Base-by-base conservation (phyloP, 371 early-diverging fungal genomes). In the Actinomortierella wolfii region DNA sequence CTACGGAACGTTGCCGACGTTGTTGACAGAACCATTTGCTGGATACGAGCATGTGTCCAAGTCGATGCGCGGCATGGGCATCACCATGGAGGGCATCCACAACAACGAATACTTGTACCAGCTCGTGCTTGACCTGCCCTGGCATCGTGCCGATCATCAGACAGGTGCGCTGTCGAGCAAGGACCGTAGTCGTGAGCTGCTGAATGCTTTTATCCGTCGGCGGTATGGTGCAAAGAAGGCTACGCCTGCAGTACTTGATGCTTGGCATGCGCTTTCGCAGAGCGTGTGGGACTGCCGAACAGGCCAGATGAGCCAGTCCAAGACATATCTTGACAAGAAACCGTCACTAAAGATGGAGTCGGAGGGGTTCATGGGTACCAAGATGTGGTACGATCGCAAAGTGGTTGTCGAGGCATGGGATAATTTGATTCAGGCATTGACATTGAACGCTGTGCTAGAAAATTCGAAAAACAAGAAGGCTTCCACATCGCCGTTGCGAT, bases 81-180 rank as follows among this genome's bases (percentile, higher is more conserved):
- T 71, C 25, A 71, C 73, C 2, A 71, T 71, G 73, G 73, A 71
- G 26, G 73, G 73, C 20, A 71, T 71, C 56, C 58, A 71, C 47
- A 71, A 71, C 54, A 71, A 71, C 47, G 73, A 71, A 42, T 71
- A 66, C 24, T 41, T 71, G 21, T 71, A 71, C 39, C 73, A 71
- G 23, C 45, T 71, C 24, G 34, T 66, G 21, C 54, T 71, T 14
- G 73, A 71, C 29, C 45, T 71, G 41, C 66, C 73, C 7, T 71
- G 73, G 73, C 57, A 71, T 9, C 52, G 61, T 14, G 59, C 61
- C 14, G 62, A 61, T 17, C 4, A 34, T 4, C 34, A 34, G 34
- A 11, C 34, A n/a, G n/a, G n/a, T 34, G 7, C 4, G n/a, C 47
- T 55, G 25, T 13, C 54, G 40, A 56, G 66, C 42, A 44, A 73